Base-by-base conservation (phyloP, 352 stramenopile species). In the Globisporangium solare region DNA sequence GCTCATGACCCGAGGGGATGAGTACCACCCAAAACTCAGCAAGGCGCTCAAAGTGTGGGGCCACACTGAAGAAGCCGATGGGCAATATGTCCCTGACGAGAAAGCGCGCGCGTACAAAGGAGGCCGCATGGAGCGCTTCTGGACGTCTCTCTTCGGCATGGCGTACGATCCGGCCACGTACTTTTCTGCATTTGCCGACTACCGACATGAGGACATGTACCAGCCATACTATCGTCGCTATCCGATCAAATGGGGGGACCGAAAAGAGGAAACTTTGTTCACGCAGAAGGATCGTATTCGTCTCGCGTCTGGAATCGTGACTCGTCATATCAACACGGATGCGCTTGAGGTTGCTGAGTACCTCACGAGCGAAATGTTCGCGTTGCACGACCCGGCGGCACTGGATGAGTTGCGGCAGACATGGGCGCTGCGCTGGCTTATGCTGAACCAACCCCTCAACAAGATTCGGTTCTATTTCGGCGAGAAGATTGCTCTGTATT, bases 381-480 rank as follows among this genome's bases (percentile, higher is more conserved):
- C 89, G n/a, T 69, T 97, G 12, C 89, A 96, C 60, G 90, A 96
- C 54, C 20, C 66, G 0, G 65, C 63, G 0, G 79, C 84, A n/a
- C 67, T 96, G 1, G 53, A 81, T 0, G 74, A 93, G n/a, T 61
- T 97, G 27, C 81, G 82, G 1, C 63, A 67, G 20, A 63, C 69
- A 45, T 97, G 89, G 86, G 85, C 89, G 1, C 58, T 89, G 20
- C 71, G 76, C 46, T 95, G 79, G 83, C 58, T 64, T 27, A 85
- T 94, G 74, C 37, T 90, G 13, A 79, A 80, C 51, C 88, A 96
- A 56, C 88, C 89, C 18, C 63, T 97, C 13, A 76, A 93, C 68
- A 86, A 91, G 47, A 92, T 97, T 47, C 83, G 83, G 8, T 83
- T 76, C 50, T 97, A 97, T 67, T 97, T 96, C 75, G 90, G 90